phyloP scores from a whole-genome alignment of 371 early-diverging fungal genomes.

The Apophysomyces sp. region DNA sequence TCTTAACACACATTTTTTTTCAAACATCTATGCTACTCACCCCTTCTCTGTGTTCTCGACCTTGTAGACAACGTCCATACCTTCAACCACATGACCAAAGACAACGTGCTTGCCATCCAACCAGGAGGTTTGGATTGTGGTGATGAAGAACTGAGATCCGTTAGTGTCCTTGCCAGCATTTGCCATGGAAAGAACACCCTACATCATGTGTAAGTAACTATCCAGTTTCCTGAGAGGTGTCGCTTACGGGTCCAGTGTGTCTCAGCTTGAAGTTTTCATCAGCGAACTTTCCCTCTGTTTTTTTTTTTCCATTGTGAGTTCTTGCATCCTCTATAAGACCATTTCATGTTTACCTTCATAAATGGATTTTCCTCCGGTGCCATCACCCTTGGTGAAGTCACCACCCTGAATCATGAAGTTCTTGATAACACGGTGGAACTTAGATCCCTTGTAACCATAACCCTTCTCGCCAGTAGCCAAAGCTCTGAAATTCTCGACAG shows the following conservation, averaged over 20 bases:
- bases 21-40: slow-evolving; percentile 11
- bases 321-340: background rate
- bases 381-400: slow-evolving; percentile 80
- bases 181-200: slow-evolving; percentile 92
- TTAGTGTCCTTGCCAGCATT: slow-evolving; percentile 95
- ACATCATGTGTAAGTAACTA: slow-evolving; percentile 24
- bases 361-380: slow-evolving; percentile 96
- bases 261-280: slow-evolving; percentile 96
- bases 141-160: slow-evolving; percentile 98
- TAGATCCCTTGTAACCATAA: slow-evolving; percentile 80
- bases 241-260: slow-evolving; percentile 75
- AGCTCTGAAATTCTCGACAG: slow-evolving; percentile 88
- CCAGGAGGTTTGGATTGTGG: slow-evolving; percentile 77
- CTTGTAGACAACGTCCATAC: slow-evolving; percentile 70
- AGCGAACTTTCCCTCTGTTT: slow-evolving; percentile 64
- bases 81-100: slow-evolving; percentile 86
- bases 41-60: slow-evolving; percentile 63
- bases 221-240: background rate
- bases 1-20: background rate
- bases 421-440: slow-evolving; percentile 92
- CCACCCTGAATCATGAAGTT: slow-evolving; percentile 88
- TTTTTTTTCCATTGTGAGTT: background rate
- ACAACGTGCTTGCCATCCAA: slow-evolving; percentile 90
- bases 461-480: slow-evolving; percentile 83
- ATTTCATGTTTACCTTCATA: slow-evolving; percentile 56